Evolutionary conservation across 177 flowering plant genomes (phyloP), one percentile per base, ranked within the genome.

Genomic region (Vitis hybrid): DNA sequence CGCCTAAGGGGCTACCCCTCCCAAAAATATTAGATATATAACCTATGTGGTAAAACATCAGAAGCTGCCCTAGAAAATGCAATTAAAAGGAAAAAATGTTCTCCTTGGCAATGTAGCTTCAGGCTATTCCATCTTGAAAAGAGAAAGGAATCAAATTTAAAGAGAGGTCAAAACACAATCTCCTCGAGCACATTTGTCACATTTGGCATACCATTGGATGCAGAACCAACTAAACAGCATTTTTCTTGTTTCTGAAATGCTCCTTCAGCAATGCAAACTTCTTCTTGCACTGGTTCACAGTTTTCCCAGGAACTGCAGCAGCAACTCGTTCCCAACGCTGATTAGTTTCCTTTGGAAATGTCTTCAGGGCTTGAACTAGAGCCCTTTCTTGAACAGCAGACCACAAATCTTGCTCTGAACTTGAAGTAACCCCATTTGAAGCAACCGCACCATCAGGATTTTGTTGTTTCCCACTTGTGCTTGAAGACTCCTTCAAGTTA

Each of bases 281-380:
- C 80, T 93, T 94, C 93, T 85, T 93, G 83, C 99, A 93, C 75
- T 92, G 98, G 71, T 84, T 91, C 61, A 91, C 80, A 14, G 93
- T 83, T 82, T 95, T 95, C 71, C 99, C 97, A 51, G 96, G 98
- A 65, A 95, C 94, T 8, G 99, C 97, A 17, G 97, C 81, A 4
- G 98, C 91, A 65, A 95, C 92, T 51, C 97, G 84, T 69, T 93
- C 96, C 98, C 98, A 95, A 0, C 99, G 85, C 79, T 93, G 93
- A 75, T 19, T 81, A 13, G 86, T 74, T 68, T 95, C 99, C 79
- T 93, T 93, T 0, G 95, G 97, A 73, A 94, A 91, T 11, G 97
- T 89, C 79, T 92, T 94, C 64, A 92, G 75, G 67, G 99, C 99
- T 79, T 92, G 98, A 72, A 94, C 80, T 62, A 94, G 81, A 17